Evolutionary conservation across 2,329 filamentous ascomycete species (phyloP).

Genomic region (Colletotrichum tofieldiae): DNA sequence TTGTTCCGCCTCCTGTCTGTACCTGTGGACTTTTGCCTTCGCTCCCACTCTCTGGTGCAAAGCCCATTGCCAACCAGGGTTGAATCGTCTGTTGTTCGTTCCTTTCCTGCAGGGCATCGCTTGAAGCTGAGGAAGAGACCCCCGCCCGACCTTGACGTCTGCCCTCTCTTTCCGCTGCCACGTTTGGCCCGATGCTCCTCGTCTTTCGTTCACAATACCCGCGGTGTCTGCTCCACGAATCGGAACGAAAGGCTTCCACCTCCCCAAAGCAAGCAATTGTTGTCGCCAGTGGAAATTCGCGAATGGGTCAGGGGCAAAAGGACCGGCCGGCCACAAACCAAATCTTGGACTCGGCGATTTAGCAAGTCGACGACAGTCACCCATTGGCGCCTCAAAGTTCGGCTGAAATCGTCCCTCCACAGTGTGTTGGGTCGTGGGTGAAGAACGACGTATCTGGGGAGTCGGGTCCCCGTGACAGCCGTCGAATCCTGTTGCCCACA

Average conservation of each 20-base stretch:
- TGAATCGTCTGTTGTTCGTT: neutral
- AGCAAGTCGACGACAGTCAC: conserved; percentile 1
- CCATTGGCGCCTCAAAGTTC: conserved; percentile 4
- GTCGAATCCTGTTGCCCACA: neutral
- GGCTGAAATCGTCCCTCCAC: neutral
- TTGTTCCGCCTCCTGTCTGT: conserved; percentile 9
- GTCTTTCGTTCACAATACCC: conserved; percentile 14
- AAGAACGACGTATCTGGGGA: neutral
- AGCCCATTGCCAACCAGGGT: neutral
- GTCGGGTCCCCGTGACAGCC: neutral
- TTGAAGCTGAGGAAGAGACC: neutral
- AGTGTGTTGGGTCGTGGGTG: neutral
- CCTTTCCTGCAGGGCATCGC: conserved; percentile 2
- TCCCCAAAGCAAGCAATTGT: conserved; percentile 33
- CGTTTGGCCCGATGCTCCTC: no score
- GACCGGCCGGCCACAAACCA: neutral
- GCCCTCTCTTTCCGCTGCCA: no score
- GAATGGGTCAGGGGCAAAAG: neutral
- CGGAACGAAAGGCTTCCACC: conserved; percentile 22
- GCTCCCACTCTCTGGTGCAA: conserved; percentile 3
- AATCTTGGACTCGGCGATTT: neutral
- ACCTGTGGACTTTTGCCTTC: neutral
- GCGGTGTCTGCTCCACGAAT: conserved; percentile 16
- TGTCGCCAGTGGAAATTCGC: conserved; percentile 11
- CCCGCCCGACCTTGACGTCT: no score